A percentile compares a stretch with the other conserved stretches of the same genome.
phyloP scores from a whole-genome alignment of 2,329 filamentous ascomycete species.

The Pseudogymnoascus sp. region DNA sequence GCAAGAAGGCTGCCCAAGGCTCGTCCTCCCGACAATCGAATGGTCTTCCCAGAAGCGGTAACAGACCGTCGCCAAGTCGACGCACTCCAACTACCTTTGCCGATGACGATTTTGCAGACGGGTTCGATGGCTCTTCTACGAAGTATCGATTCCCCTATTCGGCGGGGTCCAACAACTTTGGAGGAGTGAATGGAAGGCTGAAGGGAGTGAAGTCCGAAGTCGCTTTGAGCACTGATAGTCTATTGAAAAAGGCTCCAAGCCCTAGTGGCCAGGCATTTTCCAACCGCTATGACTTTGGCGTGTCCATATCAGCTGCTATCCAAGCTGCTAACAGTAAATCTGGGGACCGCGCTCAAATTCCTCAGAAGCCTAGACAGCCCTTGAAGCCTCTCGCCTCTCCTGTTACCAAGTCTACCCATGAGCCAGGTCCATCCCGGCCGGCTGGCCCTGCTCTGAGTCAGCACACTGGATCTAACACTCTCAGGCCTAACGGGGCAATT shows the following conservation, averaged over 20 bases:
- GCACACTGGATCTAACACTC: not conserved
- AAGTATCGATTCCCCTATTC: slow-evolving; percentile 32
- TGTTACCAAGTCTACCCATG: not conserved
- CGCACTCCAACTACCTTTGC: slow-evolving; percentile 45
- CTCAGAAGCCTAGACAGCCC: slow-evolving; percentile 32
- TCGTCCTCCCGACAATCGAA: slow-evolving; percentile 44
- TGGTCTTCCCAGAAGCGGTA: slow-evolving; percentile 61
- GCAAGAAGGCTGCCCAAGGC: slow-evolving; percentile 47
- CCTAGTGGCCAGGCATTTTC: slow-evolving; percentile 71
- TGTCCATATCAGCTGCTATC: slow-evolving; percentile 80
- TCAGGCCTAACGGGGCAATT: slow-evolving; percentile 36
- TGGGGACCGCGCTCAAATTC: slow-evolving; percentile 50
- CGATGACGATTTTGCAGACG: slow-evolving; percentile 65
- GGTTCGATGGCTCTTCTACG: slow-evolving; percentile 35
- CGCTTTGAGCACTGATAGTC: slow-evolving; percentile 41
- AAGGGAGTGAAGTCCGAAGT: slow-evolving; percentile 60
- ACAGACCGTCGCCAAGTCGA: slow-evolving; percentile 41
- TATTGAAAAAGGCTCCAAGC: slow-evolving; percentile 37
- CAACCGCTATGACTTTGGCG: slow-evolving; percentile 91
- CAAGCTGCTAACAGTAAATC: slow-evolving; percentile 61
- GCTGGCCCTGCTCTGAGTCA: not conserved
- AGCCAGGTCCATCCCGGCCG: not conserved
- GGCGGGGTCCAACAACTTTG: slow-evolving; percentile 22
- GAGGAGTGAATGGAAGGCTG: slow-evolving; percentile 46
- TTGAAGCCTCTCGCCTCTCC: slow-evolving; percentile 17